A percentile compares a stretch with the other conserved stretches of the same genome.
phyloP scores from a whole-genome alignment of 2,329 filamentous ascomycete species.

The Alternaria atra region DNA sequence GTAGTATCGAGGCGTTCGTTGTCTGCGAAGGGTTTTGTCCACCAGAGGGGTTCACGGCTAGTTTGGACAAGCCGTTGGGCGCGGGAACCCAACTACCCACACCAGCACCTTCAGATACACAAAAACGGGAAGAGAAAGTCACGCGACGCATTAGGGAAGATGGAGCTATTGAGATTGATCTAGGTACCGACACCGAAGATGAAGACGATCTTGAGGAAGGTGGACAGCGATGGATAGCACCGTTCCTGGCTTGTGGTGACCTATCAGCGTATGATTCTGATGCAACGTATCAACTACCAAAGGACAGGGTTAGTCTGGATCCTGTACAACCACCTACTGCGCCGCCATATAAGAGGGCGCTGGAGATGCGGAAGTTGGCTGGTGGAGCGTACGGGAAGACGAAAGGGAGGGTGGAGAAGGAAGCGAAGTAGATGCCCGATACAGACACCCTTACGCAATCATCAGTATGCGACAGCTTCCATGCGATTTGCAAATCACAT shows the following conservation, averaged over 20 bases:
- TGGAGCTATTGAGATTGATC: slow-evolving; percentile 58
- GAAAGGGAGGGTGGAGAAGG: slow-evolving; percentile 48
- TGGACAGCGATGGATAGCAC: slow-evolving; percentile 82
- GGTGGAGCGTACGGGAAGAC: slow-evolving; percentile 83
- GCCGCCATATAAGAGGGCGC: slow-evolving; percentile 89
- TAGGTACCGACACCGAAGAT: slow-evolving; percentile 54
- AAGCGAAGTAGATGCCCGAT: not conserved
- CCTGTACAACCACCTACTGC: slow-evolving; percentile 95
- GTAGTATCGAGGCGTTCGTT: slow-evolving; percentile 95
- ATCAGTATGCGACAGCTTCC: not conserved
- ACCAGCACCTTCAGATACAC: slow-evolving; percentile 23
- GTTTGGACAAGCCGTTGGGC: slow-evolving; percentile 77
- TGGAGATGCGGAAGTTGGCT: slow-evolving; percentile 80
- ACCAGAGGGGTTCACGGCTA: slow-evolving; percentile 77
- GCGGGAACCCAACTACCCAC: slow-evolving; percentile 65
- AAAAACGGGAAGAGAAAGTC: slow-evolving; percentile 26
- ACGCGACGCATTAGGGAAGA: slow-evolving; percentile 53
- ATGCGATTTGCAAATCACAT: not conserved
- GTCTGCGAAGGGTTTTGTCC: slow-evolving; percentile 91
- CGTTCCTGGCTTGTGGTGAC: slow-evolving; percentile 97
- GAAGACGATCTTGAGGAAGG: slow-evolving; percentile 51
- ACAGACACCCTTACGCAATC: not conserved
- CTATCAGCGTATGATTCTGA: slow-evolving; percentile 94
- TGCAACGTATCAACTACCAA: slow-evolving; percentile 88
- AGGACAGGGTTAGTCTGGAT: slow-evolving; percentile 85